Conservation (phyloP, 768 basidiomycete species). For the Lactarius tabidus region DNA sequence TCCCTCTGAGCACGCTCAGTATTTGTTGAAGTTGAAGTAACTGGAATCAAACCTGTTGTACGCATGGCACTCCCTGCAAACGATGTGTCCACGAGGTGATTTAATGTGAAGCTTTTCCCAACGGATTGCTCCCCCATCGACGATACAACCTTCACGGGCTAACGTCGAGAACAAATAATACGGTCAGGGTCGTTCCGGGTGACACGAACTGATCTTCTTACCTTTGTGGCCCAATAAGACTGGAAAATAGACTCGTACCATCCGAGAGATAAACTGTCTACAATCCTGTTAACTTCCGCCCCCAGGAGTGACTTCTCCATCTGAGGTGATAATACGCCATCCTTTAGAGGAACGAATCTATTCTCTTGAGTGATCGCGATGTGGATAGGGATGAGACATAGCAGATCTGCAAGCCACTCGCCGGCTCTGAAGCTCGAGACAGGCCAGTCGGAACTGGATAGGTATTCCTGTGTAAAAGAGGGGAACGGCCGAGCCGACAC, state of each 20-base stretch:
- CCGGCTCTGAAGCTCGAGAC: too few relatives aligned
- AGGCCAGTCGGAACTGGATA: too few relatives aligned
- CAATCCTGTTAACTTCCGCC: conserved; percentile 38
- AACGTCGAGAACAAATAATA: neutral
- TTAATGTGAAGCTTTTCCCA: conserved; percentile 27
- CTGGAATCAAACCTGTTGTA: conserved; percentile 40
- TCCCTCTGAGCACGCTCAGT: conserved; percentile 34
- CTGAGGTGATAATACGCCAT: conserved; percentile 48
- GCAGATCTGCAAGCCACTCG: too few relatives aligned
- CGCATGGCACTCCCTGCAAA: conserved; percentile 37
- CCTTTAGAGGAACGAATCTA: conserved; percentile 57
- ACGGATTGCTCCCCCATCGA: neutral
- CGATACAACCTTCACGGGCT: conserved; percentile 56
- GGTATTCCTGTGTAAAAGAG: conserved; percentile 25
- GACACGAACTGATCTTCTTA: too few relatives aligned
- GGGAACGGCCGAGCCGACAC: too few relatives aligned
- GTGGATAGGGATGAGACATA: too few relatives aligned
- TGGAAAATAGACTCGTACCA: too few relatives aligned
- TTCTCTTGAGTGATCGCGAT: conserved; percentile 44
- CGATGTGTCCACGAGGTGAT: conserved; percentile 59
- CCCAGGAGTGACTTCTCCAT: conserved; percentile 53
- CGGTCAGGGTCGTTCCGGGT: too few relatives aligned
- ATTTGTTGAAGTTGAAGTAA: neutral
- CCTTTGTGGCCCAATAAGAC: conserved; percentile 11
- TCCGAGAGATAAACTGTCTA: conserved; percentile 28